Base-by-base conservation (phyloP, 1,284 basidiomycete species). In the Sporisorium iseilematis-ciliati region DNA sequence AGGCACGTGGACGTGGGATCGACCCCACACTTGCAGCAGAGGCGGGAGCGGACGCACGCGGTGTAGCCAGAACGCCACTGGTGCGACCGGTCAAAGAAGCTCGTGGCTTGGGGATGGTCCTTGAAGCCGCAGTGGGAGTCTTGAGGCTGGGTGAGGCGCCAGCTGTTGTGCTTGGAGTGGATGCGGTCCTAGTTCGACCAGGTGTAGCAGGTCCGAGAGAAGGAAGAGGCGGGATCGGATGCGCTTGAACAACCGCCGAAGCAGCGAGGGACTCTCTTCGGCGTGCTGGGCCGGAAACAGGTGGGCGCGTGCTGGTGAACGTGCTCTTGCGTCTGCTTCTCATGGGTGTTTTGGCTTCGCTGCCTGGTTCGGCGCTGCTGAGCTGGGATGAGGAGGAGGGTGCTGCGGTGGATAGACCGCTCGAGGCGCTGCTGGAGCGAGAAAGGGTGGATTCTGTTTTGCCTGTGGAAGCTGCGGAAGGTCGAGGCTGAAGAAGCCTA, bases 311-410 rank as follows among this genome's bases (percentile, higher is more conserved):
- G 54, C 23, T 57, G 42, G 72, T 75, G 49, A 75, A 69, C 0
- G 67, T 70, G 53, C 60, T 64, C 51, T 75, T 75, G 16, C 73
- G 63, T n/a, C 73, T 55, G 25, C 57, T 57, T 8, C 66, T 63
- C 66, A 75, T 57, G 0, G 72, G 72, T 18, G 72, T 75, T 48
- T 66, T 70, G 35, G 35, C 58, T 16, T 62, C 68, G 23, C 35
- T 49, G 12, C 18, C 38, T 16, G n/a, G 16, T 7, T 55, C 51
- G 6, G 31, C 10, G 18, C 42, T 31, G 26, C 42, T 49, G n/a
- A 41, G 12, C 18, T n/a, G 29, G 2, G 51, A 21, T 7, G 20
- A 14, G 1, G 58, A 52, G 7, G 58, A 41, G 25, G 29, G 7
- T 11, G 23, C 10, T n/a, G n/a, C 7, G 0, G 45, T n/a, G 26